These are phyloP conservation scores for Talaromyces sp. DNA, from an alignment of 2,329 filamentous ascomycete species.

Conservation along the genomic window DNA sequence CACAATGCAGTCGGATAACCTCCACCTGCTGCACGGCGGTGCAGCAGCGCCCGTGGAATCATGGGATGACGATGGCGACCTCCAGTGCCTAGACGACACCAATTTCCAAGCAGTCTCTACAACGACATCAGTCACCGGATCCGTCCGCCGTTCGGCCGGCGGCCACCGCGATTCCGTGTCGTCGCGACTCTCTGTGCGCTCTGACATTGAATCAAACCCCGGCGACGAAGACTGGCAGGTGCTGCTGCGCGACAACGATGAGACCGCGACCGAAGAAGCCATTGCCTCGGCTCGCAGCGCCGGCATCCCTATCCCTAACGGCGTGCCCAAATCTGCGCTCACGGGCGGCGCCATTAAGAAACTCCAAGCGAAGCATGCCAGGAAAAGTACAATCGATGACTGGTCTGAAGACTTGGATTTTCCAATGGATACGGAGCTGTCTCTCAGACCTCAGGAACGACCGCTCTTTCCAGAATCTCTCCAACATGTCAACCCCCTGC, in stretches of 20 bases:
- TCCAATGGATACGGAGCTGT: slow-evolving; percentile 54
- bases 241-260: slow-evolving; percentile 77
- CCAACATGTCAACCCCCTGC: slow-evolving; percentile 57
- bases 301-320: slow-evolving; percentile 84
- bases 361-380: slow-evolving; percentile 69
- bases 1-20: slow-evolving; percentile 35
- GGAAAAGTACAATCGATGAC: slow-evolving; percentile 70
- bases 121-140: slow-evolving; percentile 42
- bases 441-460: slow-evolving; percentile 61
- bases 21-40: slow-evolving; percentile 30
- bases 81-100: slow-evolving; percentile 44
- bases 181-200: slow-evolving; percentile 75
- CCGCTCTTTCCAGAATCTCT: slow-evolving; percentile 63
- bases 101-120: slow-evolving; percentile 43
- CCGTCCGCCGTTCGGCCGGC: slow-evolving; percentile 29
- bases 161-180: slow-evolving; percentile 70
- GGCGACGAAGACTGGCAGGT: slow-evolving; percentile 88
- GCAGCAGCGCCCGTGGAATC: slow-evolving; percentile 38
- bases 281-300: slow-evolving; percentile 82
- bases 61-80: slow-evolving; percentile 47
- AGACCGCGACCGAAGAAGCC: slow-evolving; percentile 75
- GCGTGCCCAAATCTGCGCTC: slow-evolving; percentile 82
- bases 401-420: slow-evolving; percentile 77
- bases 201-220: slow-evolving; percentile 70
- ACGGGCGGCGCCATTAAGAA: slow-evolving; percentile 91